Evolutionary conservation across 2,329 filamentous ascomycete species (phyloP), one percentile per base, ranked within the genome.

Genomic region (Talaromyces pinophilus): DNA sequence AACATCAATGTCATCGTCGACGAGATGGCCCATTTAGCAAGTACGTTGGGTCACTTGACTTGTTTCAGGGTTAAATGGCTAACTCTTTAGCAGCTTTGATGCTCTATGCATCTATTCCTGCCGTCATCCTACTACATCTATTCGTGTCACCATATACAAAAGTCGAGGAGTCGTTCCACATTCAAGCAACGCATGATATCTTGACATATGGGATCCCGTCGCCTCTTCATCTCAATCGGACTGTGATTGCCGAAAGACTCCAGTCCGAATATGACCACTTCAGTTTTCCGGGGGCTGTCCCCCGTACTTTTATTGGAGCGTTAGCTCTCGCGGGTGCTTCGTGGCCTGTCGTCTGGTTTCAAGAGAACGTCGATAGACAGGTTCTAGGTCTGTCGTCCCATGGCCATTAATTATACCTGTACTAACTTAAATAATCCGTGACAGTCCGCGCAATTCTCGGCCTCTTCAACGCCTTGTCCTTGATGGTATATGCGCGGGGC

Each of bases 121-220:
- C 83, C 2, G 75, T 89, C 40, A 83, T 92, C 71, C 76, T 91
- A 67, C 64, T 90, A 64, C 92, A 97, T 78, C 87, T 96, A 64
- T 74, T 88, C 68, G 76, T 88, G 28, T 88, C 93, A 11, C 95
- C 95, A 0, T 94, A 96, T 81, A 97, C 93, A 66, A 99, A 99
- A 79, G 95, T 99, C 67, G 95, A 99, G 78, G 95, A 99, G 79
- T 98, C 94, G 0, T 98, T 99, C 86, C 97, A 97, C 77, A 88
- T 98, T 67, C 95, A 99, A 78, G 95, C 95, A 5, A 86, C 89
- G 2, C 95, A 98, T 78, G 95, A 99, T 77, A 90, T 99, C 42
- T 79, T 97, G 67, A 85, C 86, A 44, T 92, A 95, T 76, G 93
- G 93, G 28, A 87, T 92, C 1, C 92, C 92, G 6, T 66, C 48